Percentiles rank a stretch among this genome's conserved stretches.
phyloP scores from a whole-genome alignment of 192 early-diverging fungal genomes.

The Dissophora ornata region DNA sequence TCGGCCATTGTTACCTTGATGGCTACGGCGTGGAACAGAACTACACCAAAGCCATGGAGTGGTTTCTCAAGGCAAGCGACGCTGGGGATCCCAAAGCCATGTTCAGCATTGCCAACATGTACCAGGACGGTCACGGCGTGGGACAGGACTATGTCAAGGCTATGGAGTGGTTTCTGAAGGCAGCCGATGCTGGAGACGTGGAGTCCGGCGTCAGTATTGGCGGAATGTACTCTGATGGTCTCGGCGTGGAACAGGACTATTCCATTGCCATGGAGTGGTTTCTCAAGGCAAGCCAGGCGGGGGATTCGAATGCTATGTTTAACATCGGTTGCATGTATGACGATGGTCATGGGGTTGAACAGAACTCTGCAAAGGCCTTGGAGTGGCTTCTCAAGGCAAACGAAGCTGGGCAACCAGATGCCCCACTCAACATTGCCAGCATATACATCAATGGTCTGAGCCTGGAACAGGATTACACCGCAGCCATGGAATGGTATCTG shows the following conservation, averaged over 20 bases:
- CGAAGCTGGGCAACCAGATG: slow-evolving; percentile 31
- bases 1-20: slow-evolving; percentile 52
- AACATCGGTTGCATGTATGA: slow-evolving; percentile 49
- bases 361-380: not conserved
- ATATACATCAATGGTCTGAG: slow-evolving; percentile 55
- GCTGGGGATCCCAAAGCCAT: slow-evolving; percentile 41
- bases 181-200: slow-evolving; percentile 18
- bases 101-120: slow-evolving; percentile 42
- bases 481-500: slow-evolving; percentile 27
- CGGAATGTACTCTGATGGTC: not conserved
- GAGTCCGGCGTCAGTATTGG: slow-evolving; percentile 1
- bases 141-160: slow-evolving; percentile 29
- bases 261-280: slow-evolving; percentile 52
- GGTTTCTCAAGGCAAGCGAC: slow-evolving; percentile 51
- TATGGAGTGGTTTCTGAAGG: slow-evolving; percentile 44
- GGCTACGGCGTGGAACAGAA: slow-evolving; percentile 49
- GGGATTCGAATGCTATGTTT: slow-evolving; percentile 37
- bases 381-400: slow-evolving; percentile 50
- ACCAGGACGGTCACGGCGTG: slow-evolving; percentile 41
- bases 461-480: slow-evolving; percentile 2
- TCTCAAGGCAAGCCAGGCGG: slow-evolving; percentile 38
- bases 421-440: slow-evolving; percentile 38
- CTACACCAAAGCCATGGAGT: slow-evolving; percentile 46
- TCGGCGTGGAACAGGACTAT: not conserved
- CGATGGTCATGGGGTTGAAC: slow-evolving; percentile 41